Evolutionary conservation across 2,329 filamentous ascomycete species (phyloP), one percentile per base, ranked within the genome.

Genomic region (Xylariaceae sp.): DNA sequence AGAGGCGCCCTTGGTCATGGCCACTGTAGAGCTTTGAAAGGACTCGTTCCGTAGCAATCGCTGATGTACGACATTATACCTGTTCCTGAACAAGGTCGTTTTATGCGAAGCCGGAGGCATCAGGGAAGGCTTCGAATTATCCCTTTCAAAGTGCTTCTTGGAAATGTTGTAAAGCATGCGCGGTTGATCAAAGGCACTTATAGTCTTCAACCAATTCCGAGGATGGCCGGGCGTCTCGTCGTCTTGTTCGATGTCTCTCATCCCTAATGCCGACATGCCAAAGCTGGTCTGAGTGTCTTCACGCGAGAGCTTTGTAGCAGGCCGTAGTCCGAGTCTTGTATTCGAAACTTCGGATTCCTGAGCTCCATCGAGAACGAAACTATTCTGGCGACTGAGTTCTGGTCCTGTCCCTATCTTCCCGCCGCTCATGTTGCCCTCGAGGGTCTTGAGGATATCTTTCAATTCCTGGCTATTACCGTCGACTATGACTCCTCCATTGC

Each of bases 41-140:
- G 90, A 87, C 73, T 97, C 92, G 71, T 97, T 97, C 53, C 94
- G 88, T 47, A 97, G 82, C 15, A 97, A 83, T 15, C 94, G 87
- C 73, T 97, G 93, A 72, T 97, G 89, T 54, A 97, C 88, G 57
- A 97, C 83, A 68, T 96, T 89, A 73, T 95, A 97, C 63, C 92
- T 84, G 72, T 97, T 92, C 65, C 92, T 85, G 75, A 97, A 97
- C 50, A 94, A 78, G 2, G 85, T 80, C 1, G 91, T 96, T 73
- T 96, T 96, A 69, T 92, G 88, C 4, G 86, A 84, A 13, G 91
- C 86, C 7, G 84, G 78, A 0, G 95, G 91, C 63, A 99, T 79
- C 47, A 93, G 72, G 1, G 88, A 88, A 11, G 89, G 83, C 64
- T 85, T 85, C 10, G 81, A 79, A 3, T 80, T 78, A 55, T 87